phyloP scores from a whole-genome alignment of 2,329 filamentous ascomycete species.

The Fusarium sp. region DNA sequence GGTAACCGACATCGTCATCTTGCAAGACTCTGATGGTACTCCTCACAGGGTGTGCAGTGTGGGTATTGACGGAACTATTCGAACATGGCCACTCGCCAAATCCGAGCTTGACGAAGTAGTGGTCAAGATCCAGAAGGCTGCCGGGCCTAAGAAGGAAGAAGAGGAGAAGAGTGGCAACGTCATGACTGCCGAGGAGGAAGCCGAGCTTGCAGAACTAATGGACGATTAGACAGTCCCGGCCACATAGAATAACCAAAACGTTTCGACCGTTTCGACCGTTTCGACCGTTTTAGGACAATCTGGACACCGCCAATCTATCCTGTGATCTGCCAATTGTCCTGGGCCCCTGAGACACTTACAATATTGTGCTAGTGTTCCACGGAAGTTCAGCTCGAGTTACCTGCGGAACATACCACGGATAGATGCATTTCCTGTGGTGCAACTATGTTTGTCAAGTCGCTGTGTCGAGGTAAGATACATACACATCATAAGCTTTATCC shows the following conservation, averaged over 20 bases:
- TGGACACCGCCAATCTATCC: not conserved
- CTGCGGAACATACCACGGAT: slow-evolving; percentile 8
- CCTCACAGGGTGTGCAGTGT: slow-evolving; percentile 77
- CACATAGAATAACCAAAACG: slow-evolving; percentile 3
- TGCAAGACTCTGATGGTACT: slow-evolving; percentile 57
- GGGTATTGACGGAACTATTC: slow-evolving; percentile 88
- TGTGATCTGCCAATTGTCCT: not conserved
- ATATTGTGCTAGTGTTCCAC: slow-evolving; percentile 26
- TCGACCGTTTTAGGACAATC: not conserved
- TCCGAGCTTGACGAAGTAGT: slow-evolving; percentile 64
- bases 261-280: not conserved
- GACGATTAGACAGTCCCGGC: slow-evolving; percentile 63
- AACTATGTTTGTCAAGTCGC: not conserved
- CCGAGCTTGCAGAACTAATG: slow-evolving; percentile 92
- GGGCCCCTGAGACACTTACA: slow-evolving; percentile 2
- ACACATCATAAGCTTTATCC: slow-evolving; percentile 31
- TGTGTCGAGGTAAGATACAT: not conserved
- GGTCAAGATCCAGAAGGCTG: slow-evolving; percentile 58
- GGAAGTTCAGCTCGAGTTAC: slow-evolving; percentile 31
- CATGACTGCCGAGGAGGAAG: slow-evolving; percentile 91
- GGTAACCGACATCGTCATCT: slow-evolving; percentile 81
- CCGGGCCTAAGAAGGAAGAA: slow-evolving; percentile 65
- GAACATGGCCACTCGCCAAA: slow-evolving; percentile 82
- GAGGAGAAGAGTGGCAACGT: slow-evolving; percentile 59
- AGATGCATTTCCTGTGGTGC: not conserved